Conservation (phyloP, 176 grass and related monocot genomes). For the Miscanthus lutarioriparius region DNA sequence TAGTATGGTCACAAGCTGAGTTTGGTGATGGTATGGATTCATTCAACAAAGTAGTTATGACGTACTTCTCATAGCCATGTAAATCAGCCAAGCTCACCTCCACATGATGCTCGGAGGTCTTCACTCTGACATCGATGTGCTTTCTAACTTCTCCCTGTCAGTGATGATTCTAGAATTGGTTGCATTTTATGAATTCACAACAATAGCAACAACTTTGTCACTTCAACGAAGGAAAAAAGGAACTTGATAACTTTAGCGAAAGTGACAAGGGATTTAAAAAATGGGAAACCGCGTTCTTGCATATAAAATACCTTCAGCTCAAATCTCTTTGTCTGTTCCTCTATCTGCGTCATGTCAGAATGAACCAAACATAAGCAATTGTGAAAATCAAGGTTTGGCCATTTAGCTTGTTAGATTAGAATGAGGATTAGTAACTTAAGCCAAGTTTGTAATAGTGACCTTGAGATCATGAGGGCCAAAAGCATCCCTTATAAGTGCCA, state of each 20-base stretch:
- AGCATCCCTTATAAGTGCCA: constrained; percentile 59
- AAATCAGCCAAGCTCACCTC: constrained; percentile 68
- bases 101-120: constrained; percentile 54
- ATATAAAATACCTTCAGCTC: constrained; percentile 55
- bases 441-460: neutral
- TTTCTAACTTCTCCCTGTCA: constrained; percentile 57
- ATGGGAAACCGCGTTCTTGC: neutral
- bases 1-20: constrained; percentile 29
- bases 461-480: constrained; percentile 42
- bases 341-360: constrained; percentile 35
- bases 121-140: constrained; percentile 55
- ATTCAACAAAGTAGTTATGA: constrained; percentile 58
- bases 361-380: neutral
- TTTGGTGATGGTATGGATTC: constrained; percentile 45
- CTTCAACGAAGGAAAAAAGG: neutral
- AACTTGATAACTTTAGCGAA: neutral
- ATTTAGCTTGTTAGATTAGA: neutral
- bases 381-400: neutral
- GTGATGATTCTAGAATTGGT: neutral
- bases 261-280: neutral
- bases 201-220: neutral
- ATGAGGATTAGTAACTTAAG: neutral
- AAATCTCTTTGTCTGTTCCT: constrained; percentile 48
- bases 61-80: constrained; percentile 71
- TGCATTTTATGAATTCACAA: neutral